phyloP scores from a whole-genome alignment of 2,329 filamentous ascomycete species.

The Clonostachys solani region DNA sequence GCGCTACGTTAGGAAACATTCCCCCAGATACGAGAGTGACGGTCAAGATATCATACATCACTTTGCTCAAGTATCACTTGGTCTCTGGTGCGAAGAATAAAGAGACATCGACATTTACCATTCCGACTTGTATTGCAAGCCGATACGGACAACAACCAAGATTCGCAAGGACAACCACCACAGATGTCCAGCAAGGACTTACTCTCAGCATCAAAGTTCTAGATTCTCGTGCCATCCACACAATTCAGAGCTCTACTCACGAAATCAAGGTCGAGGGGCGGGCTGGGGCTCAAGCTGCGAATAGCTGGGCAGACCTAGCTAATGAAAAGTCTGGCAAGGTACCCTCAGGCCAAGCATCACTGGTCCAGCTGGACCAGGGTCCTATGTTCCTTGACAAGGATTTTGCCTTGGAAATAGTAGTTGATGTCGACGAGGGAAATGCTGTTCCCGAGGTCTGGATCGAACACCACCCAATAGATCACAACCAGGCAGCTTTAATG shows the following conservation, averaged over 20 bases:
- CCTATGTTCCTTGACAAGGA: conserved; percentile 3
- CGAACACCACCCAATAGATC: neutral
- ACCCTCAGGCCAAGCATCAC: neutral
- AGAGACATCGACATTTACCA: conserved; percentile 3
- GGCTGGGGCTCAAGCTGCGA: neutral
- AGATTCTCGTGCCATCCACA: neutral
- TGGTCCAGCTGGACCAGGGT: conserved; percentile 2
- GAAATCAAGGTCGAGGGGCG: conserved; percentile 1
- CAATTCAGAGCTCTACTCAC: neutral
- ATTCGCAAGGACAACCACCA: neutral
- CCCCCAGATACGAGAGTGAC: conserved; percentile 4
- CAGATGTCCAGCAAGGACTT: neutral
- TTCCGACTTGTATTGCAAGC: conserved; percentile 5
- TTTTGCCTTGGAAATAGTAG: conserved; percentile 2
- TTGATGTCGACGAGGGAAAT: neutral
- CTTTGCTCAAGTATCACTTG: conserved; percentile 4
- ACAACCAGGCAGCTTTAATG: conserved; percentile 3
- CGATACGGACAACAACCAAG: conserved; percentile 1
- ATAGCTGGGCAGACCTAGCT: conserved; percentile 5
- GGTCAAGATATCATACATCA: conserved; percentile 5
- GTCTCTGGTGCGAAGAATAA: neutral
- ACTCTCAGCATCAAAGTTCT: neutral
- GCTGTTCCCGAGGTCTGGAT: conserved; percentile 1
- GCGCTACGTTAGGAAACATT: conserved; percentile 6
- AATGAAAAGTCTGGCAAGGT: neutral